phyloP scores from a whole-genome alignment of 441 rosid species.

The Euphorbia neoarborescens region DNA sequence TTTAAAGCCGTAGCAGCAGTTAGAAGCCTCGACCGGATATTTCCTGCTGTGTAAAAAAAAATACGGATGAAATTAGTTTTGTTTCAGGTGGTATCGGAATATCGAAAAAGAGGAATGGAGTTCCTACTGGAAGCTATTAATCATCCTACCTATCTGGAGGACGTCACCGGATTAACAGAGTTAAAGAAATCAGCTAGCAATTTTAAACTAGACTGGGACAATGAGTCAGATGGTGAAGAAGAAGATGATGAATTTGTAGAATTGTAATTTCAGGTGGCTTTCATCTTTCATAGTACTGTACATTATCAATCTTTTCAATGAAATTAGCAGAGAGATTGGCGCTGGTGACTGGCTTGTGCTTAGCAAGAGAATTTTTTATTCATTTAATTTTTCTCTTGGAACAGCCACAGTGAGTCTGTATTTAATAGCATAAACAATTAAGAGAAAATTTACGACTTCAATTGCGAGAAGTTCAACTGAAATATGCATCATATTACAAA shows the following conservation, averaged over 20 bases:
- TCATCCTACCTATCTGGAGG: conserved; percentile 92
- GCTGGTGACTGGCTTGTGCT: too few relatives aligned
- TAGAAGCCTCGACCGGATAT: conserved; percentile 70
- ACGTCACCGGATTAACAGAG: conserved; percentile 82
- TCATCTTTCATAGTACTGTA: not conserved
- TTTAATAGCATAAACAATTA: too few relatives aligned
- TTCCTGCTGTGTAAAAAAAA: conserved; percentile 64
- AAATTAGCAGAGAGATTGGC: conserved; percentile 1
- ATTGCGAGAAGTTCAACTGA: too few relatives aligned
- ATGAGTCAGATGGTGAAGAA: conserved; percentile 30
- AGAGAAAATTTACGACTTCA: too few relatives aligned
- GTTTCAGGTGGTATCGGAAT: conserved; percentile 68
- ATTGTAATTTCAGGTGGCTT: conserved; percentile 19
- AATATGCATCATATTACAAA: too few relatives aligned
- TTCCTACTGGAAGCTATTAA: conserved; percentile 76
- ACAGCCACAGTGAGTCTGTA: too few relatives aligned
- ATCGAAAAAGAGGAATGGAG: conserved; percentile 51
- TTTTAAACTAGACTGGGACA: conserved; percentile 66
- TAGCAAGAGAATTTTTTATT: too few relatives aligned
- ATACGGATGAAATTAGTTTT: not conserved
- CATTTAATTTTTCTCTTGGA: too few relatives aligned
- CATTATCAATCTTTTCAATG: conserved; percentile 3
- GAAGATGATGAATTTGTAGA: conserved; percentile 33
- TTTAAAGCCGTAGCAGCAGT: conserved; percentile 81
- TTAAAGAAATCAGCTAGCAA: conserved; percentile 62